Base-by-base conservation (phyloP, 345 rosid genomes). In the Boechera retrofracta region DNA sequence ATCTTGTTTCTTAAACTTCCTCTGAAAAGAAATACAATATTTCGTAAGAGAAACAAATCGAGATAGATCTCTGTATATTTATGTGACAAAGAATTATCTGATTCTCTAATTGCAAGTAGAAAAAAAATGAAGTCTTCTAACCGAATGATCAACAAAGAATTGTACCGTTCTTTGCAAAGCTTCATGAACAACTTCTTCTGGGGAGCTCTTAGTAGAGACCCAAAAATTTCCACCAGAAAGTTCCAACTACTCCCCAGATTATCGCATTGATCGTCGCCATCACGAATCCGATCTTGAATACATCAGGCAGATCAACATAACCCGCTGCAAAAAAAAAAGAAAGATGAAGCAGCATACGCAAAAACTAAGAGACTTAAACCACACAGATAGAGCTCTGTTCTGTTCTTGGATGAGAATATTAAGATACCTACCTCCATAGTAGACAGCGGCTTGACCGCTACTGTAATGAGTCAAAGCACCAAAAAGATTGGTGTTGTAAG, bases 401-500 rank as follows among this genome's bases (percentile, higher is more conserved):
- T 66, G 28, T 33, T 47, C 26, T 7, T 33, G 12, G 26, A 15
- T 21, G 67, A 12, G 28, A 45, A 58, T 60, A 6, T 52, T 31
- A 38, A 41, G 21, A 56, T 48, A 41, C 99, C 97, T 89, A 44
- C 99, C 98, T 89, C 99, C 99, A 51, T 85, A 93, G 81, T 89
- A 95, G 9, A 95, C 97, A 75, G 98, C 98, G 38, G 99, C 97
- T 86, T 92, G 98, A 42, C 99, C 99, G 48, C 99, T 89, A 80
- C 98, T 95, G 77, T 92, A 95, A 82, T 95, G 99, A n/a, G 99
- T 93, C 71, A 89, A 69, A 35, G 99, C 89, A 64, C 98, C 99
- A 53, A 93, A 93, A 39, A 95, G 96, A 86, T 88, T 95, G 58
- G 96, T 92, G 74, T 91, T 92, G 77, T 84, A 92, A 69, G 98